phyloP scores from a whole-genome alignment of 2,329 filamentous ascomycete genomes.

The Claviceps sp. region DNA sequence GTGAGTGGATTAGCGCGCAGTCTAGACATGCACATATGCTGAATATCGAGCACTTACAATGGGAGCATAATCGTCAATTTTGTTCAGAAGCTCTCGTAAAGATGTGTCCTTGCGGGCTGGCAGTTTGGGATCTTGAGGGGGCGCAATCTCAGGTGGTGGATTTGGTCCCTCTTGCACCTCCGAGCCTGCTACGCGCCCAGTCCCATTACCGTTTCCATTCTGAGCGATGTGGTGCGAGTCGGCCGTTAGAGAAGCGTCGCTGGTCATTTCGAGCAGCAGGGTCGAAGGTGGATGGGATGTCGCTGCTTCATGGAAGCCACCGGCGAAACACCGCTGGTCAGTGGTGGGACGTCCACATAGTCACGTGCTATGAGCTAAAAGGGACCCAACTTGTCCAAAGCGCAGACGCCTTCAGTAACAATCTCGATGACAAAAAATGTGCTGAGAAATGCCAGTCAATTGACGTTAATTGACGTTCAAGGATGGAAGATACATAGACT shows the following conservation, averaged over 20 bases:
- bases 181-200: constrained; percentile 11
- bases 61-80: constrained; percentile 97
- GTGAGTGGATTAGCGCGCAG: neutral
- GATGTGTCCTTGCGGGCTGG: constrained; percentile 83
- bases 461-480: too few relatives aligned
- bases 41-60: constrained; percentile 50
- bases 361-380: neutral
- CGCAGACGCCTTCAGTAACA: too few relatives aligned
- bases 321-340: neutral
- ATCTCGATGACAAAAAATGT: too few relatives aligned
- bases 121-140: constrained; percentile 45
- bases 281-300: constrained; percentile 4
- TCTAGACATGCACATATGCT: neutral
- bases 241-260: constrained; percentile 21
- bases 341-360: neutral
- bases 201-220: constrained; percentile 9
- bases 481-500: too few relatives aligned
- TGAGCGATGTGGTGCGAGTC: constrained; percentile 16
- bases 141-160: constrained; percentile 28
- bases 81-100: constrained; percentile 79
- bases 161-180: constrained; percentile 6
- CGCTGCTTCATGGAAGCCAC: neutral
- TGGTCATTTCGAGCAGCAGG: constrained; percentile 17
- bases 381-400: neutral
- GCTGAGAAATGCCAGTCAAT: too few relatives aligned